Percentiles rank a stretch among this genome's conserved stretches.
Conservation (phyloP, 306 rosid species). For the Prunus campanulata region DNA sequence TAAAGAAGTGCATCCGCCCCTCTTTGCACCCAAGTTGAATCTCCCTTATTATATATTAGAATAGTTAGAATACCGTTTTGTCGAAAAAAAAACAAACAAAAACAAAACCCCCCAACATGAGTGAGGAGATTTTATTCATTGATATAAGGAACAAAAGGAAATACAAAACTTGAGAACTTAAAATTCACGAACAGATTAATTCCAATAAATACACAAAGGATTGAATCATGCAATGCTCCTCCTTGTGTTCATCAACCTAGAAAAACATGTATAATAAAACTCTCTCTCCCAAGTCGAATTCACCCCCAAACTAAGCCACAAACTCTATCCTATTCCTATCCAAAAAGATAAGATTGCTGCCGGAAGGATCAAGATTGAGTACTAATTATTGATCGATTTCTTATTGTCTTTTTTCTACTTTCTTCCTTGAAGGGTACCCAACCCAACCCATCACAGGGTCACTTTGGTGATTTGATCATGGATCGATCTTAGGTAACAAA, state of each 20-base stretch:
- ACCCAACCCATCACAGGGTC: no score
- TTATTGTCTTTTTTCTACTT: not conserved
- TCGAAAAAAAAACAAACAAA: no score
- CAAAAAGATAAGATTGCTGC: conserved; percentile 16
- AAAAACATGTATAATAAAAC: not conserved
- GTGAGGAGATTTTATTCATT: not conserved
- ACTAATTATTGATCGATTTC: not conserved
- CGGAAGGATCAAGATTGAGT: conserved; percentile 5
- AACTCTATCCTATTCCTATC: not conserved
- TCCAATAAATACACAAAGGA: not conserved
- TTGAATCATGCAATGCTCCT: not conserved
- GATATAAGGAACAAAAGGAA: not conserved
- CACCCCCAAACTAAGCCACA: not conserved
- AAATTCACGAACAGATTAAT: not conserved
- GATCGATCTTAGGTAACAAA: no score
- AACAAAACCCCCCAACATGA: no score
- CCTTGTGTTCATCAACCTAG: not conserved
- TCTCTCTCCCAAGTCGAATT: not conserved
- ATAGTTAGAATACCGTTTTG: no score
- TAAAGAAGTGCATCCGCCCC: no score
- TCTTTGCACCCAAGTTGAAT: no score
- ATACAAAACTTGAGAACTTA: no score
- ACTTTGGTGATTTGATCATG: no score
- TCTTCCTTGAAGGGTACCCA: not conserved
- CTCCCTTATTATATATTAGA: no score